phyloP scores from a whole-genome alignment of 2,329 filamentous ascomycete species.

The Helotiales sp. region DNA sequence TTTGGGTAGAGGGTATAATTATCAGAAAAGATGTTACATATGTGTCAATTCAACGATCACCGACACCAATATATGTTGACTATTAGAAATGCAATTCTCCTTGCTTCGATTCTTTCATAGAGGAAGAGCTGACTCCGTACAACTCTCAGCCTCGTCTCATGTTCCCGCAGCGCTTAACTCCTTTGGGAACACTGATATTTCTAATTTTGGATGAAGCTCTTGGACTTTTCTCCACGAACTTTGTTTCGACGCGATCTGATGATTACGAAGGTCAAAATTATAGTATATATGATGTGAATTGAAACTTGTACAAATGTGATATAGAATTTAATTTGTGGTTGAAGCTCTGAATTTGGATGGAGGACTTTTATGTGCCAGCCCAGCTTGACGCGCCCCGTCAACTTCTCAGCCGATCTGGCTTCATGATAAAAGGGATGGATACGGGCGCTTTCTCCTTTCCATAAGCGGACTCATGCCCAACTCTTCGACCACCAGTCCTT shows the following conservation, averaged over 20 bases:
- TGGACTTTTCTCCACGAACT: constrained; percentile 1
- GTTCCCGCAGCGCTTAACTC: constrained; percentile 6
- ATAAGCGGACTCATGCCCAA: constrained; percentile 18
- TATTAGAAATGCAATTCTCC: not conserved
- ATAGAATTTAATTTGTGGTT: not conserved
- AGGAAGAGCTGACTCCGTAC: not conserved
- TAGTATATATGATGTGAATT: not conserved
- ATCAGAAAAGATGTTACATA: too few species aligned
- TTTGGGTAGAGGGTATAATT: too few species aligned
- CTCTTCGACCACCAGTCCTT: constrained; percentile 20
- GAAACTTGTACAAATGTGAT: not conserved
- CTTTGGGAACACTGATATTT: constrained; percentile 4
- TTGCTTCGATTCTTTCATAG: not conserved
- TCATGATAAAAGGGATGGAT: constrained; percentile 34
- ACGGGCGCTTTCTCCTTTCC: constrained; percentile 15
- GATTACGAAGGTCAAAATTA: not conserved
- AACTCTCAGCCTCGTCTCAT: constrained; percentile 19
- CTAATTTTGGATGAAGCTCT: constrained; percentile 22
- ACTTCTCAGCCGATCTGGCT: constrained; percentile 33
- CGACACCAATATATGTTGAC: not conserved
- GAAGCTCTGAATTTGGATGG: constrained; percentile 15
- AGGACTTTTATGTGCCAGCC: not conserved
- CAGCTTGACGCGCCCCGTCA: constrained; percentile 15
- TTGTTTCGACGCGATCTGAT: constrained; percentile 9
- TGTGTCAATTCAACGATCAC: too few species aligned